Conservation (phyloP, 768 basidiomycete genomes). For the Tephrocybe sp. region DNA sequence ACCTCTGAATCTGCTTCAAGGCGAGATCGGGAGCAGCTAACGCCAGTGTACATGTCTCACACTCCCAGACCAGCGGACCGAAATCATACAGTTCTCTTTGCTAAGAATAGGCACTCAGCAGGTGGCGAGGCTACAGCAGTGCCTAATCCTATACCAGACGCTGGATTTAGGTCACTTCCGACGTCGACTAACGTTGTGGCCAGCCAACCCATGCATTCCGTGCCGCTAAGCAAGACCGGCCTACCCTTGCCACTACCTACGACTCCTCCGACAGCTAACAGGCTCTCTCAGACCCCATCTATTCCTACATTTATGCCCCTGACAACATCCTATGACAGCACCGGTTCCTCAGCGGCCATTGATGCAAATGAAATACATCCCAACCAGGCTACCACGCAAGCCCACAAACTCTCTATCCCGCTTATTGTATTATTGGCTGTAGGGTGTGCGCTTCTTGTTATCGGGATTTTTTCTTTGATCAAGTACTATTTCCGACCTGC, state of each 20-base stretch:
- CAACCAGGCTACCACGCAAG: constrained; percentile 8
- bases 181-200: constrained; percentile 23
- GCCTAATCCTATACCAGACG: constrained; percentile 52
- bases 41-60: neutral
- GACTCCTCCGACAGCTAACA: constrained; percentile 20
- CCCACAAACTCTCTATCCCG: constrained; percentile 44
- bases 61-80: constrained; percentile 10
- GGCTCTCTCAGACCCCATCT: constrained; percentile 12
- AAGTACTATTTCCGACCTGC: constrained; percentile 50
- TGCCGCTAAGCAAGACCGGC: constrained; percentile 14
- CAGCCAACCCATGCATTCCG: constrained; percentile 17
- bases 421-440: constrained; percentile 55
- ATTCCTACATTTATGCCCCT: constrained; percentile 13
- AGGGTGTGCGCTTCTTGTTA: constrained; percentile 47
- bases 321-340: constrained; percentile 13
- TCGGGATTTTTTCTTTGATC: constrained; percentile 47
- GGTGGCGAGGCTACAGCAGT: constrained; percentile 37
- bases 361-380: constrained; percentile 1
- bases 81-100: constrained; percentile 15
- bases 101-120: constrained; percentile 21
- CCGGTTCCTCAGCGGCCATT: constrained; percentile 4
- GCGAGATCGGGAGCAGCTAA: neutral
- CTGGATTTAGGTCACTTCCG: constrained; percentile 26
- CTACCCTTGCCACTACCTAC: constrained; percentile 23
- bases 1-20: neutral